A percentile compares a stretch with the other conserved stretches of the same genome.
phyloP scores from a whole-genome alignment of 2,329 filamentous ascomycete species.

The Venturia effusa region DNA sequence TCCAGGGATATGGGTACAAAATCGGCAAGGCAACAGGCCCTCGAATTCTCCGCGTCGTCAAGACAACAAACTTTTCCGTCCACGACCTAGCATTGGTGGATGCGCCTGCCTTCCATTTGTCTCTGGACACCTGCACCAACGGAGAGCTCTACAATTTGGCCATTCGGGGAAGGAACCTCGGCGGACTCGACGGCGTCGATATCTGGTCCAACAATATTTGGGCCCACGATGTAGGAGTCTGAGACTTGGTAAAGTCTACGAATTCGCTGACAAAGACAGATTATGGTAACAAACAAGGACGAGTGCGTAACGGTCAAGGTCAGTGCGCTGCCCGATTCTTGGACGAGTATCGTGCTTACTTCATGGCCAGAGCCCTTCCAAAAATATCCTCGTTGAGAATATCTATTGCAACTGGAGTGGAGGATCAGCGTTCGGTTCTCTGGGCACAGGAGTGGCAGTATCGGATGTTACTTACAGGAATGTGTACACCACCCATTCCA shows the following conservation, averaged over 20 bases:
- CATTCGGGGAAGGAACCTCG: constrained; percentile 40
- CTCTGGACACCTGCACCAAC: constrained; percentile 38
- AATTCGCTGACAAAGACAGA: constrained; percentile 15
- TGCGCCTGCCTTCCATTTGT: constrained; percentile 40
- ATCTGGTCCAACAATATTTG: constrained; percentile 45
- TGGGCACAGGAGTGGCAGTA: constrained; percentile 39
- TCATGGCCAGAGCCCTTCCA: constrained; percentile 31
- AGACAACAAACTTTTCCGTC: constrained; percentile 36
- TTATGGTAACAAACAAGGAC: constrained; percentile 52
- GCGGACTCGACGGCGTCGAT: constrained; percentile 47
- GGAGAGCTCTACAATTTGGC: constrained; percentile 47
- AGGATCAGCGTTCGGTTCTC: constrained; percentile 47
- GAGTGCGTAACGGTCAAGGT: constrained; percentile 49
- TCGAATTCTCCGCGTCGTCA: constrained; percentile 35
- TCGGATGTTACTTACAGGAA: constrained; percentile 44
- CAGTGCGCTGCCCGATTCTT: constrained; percentile 9
- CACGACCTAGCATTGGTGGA: constrained; percentile 41
- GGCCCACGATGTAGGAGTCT: constrained; percentile 40
- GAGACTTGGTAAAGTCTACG: background rate
- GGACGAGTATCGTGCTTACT: background rate
- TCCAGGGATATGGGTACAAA: constrained; percentile 43
- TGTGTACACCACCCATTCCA: constrained; percentile 47
- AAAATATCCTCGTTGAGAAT: constrained; percentile 47
- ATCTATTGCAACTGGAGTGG: constrained; percentile 54
- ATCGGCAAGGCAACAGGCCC: constrained; percentile 32